These are phyloP conservation scores for Nemania diffusa DNA, from an alignment of 2,329 filamentous ascomycete species.

Conservation along the genomic window DNA sequence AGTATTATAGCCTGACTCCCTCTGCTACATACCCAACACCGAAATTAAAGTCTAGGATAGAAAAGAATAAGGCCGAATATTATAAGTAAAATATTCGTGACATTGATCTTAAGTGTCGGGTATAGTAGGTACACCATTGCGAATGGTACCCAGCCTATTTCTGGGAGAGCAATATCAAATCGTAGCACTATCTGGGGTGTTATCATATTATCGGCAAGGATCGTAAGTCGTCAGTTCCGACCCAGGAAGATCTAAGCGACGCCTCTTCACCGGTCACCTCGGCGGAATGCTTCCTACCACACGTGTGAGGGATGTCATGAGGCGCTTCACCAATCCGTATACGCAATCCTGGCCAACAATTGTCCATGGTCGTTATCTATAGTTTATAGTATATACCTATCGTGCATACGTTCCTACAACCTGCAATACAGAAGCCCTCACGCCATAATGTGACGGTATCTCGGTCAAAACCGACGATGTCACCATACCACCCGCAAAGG, in stretches of 20 bases:
- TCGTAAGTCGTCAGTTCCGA: not conserved
- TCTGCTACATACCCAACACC: not conserved
- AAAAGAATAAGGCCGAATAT: not conserved
- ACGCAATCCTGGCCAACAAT: slow-evolving; percentile 1
- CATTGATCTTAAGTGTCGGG: not conserved
- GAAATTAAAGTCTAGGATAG: not conserved
- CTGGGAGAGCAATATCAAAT: not conserved
- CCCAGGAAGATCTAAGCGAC: not conserved
- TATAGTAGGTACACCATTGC: not conserved
- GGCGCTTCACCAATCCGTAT: not conserved
- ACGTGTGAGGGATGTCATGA: not conserved
- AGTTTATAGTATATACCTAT: not conserved
- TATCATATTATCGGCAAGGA: slow-evolving; percentile 1
- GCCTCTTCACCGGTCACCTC: slow-evolving; percentile 4
- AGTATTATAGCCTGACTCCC: not conserved
- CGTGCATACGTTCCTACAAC: not conserved
- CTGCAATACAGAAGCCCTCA: not conserved
- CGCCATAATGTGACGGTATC: slow-evolving; percentile 5
- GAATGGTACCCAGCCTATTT: not conserved
- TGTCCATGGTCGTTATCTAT: not conserved
- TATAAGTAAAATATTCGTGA: not conserved
- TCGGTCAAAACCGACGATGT: slow-evolving; percentile 17
- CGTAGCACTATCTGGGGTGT: not conserved
- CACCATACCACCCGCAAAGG: slow-evolving; percentile 21
- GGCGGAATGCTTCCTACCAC: not conserved